Base-by-base conservation (phyloP, 2,329 filamentous ascomycete species). In the Pseudonectria buxi region DNA sequence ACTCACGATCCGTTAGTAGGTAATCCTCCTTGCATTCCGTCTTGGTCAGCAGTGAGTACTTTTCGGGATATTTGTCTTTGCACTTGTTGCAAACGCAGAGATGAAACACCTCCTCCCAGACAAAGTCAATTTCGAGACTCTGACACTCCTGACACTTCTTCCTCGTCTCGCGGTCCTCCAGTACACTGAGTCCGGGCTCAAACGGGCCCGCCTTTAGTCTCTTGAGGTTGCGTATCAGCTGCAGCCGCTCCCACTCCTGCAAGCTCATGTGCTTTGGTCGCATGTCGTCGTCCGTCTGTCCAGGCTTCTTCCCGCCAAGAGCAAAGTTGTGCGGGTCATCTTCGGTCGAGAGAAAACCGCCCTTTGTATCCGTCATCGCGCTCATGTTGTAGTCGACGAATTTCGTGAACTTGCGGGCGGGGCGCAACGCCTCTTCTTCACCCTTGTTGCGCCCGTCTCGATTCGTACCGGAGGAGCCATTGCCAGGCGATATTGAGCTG, bases 371-470 rank as follows among this genome's bases (percentile, higher is more conserved):
- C 6, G 83, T 94, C 88, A 98, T 96, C 64, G 90, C 84, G 57
- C 85, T 90, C 64, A 98, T 92, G 61, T 98, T 92, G 65, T 95
- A 96, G 56, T 98, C 92, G 54, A 98, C 89, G 57, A 84, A 96
- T 59, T 92, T 90, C 41, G 85, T 79, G 49, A 96, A 95, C 55
- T 94, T 95, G 53, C 81, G 77, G 30, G 86, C 86, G 1, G 90
- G 83, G 36, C 79, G 80, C 32, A 94, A 80, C 28, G 59, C 41
- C 57, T 55, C 67, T 12, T 69, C 67, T 45, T 72, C 64, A 50
- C 55, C 58, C 49, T 55, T 58, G 46, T 62, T 64, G 32, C 78
- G 72, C 5, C 78, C 84, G 69, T 92, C 83, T 51, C 86, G 81
- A 52, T 77, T 76, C 24, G 73, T 86, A 10, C 71, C 62, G 1